Conservation (phyloP, 257 asterid species). For the Fraxinus quadrangulata region DNA sequence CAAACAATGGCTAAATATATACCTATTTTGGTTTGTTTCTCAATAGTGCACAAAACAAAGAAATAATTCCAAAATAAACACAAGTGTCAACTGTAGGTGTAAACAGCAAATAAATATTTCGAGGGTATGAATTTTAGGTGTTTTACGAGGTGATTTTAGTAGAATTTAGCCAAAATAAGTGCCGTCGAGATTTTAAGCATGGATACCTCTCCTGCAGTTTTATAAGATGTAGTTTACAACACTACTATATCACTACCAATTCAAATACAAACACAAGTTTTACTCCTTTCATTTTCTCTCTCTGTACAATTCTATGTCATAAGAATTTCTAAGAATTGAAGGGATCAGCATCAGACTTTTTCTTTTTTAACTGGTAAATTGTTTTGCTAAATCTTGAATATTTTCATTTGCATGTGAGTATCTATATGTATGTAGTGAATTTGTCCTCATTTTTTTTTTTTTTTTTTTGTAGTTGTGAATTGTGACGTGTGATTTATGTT, state of each 20-base stretch:
- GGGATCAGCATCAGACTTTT: constrained; percentile 22
- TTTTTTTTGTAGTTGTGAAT: neutral
- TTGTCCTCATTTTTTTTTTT: too few relatives aligned
- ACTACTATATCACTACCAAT: neutral
- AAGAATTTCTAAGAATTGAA: constrained; percentile 18
- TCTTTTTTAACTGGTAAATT: constrained; percentile 20
- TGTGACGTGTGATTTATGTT: neutral
- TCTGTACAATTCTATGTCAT: neutral
- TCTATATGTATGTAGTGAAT: constrained; percentile 17
- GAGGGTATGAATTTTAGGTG: constrained; percentile 8
- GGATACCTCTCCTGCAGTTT: neutral
- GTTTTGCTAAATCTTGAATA: constrained; percentile 6
- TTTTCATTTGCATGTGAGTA: neutral
- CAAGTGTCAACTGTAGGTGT: neutral
- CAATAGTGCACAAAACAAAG: too few relatives aligned
- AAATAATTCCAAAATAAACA: constrained; percentile 11
- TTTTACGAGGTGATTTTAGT: constrained; percentile 16
- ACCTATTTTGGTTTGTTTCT: too few relatives aligned
- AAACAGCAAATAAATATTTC: neutral
- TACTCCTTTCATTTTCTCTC: constrained; percentile 21
- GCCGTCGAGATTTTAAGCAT: neutral
- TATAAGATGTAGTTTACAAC: constrained; percentile 7
- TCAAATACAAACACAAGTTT: neutral
- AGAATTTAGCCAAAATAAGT: constrained; percentile 5
- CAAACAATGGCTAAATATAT: too few relatives aligned